Conservation (phyloP, 345 rosid genomes). For the Syzygium jambos region DNA sequence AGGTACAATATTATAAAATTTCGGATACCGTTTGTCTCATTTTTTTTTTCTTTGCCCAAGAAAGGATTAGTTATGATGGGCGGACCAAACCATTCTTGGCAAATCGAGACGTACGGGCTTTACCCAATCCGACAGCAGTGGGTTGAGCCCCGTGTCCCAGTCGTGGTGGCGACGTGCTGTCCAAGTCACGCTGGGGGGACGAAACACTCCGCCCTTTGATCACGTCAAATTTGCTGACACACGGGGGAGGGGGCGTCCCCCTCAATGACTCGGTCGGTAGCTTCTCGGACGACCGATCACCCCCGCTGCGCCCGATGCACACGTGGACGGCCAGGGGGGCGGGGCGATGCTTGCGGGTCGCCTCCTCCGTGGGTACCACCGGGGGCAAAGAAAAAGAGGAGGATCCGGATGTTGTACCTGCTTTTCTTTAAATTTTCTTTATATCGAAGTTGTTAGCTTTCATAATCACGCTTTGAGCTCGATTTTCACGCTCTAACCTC, state of each 20-base stretch:
- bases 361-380: neutral
- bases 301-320: neutral
- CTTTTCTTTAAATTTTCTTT: neutral
- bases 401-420: neutral
- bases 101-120: too few species aligned
- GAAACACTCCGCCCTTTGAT: neutral
- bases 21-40: too few species aligned
- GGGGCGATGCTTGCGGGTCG: neutral
- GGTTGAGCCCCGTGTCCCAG: too few species aligned
- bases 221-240: neutral
- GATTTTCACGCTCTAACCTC: neutral
- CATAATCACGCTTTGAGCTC: neutral
- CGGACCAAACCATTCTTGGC: too few species aligned
- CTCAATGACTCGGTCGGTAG: neutral
- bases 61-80: too few species aligned
- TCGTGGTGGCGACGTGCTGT: too few species aligned
- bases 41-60: too few species aligned
- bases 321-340: neutral
- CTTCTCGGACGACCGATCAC: neutral
- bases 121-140: too few species aligned
- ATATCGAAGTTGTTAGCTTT: neutral
- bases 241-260: too few species aligned
- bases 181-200: neutral
- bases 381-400: neutral
- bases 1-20: rapidly evolving